Conservation (phyloP, 164 flowering plant species). For the Annona cherimola region DNA sequence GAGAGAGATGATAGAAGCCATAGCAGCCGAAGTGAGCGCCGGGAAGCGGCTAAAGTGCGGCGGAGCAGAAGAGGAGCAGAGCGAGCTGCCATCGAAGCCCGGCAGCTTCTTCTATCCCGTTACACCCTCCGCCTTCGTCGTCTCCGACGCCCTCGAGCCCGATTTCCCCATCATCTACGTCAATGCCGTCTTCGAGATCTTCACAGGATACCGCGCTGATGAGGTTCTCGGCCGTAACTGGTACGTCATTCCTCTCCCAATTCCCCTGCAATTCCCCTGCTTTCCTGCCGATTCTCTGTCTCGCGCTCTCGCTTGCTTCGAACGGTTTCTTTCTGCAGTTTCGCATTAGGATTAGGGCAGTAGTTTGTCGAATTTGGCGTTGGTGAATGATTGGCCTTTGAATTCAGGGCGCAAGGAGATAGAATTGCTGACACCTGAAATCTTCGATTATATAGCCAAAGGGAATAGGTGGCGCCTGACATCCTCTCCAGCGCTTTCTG, state of each 20-base stretch:
- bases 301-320: neutral
- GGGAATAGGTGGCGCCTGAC: too few species aligned
- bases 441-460: too few species aligned
- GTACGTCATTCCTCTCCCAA: constrained; percentile 19
- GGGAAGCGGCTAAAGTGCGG: constrained; percentile 25
- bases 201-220: constrained; percentile 79
- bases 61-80: constrained; percentile 17
- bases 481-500: too few species aligned
- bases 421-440: too few species aligned
- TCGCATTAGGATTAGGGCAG: neutral
- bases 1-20: constrained; percentile 6
- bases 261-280: neutral
- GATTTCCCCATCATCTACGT: constrained; percentile 85
- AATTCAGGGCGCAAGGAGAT: too few species aligned
- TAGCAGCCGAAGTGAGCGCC: neutral
- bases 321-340: neutral
- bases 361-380: too few species aligned
- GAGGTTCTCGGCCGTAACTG: constrained; percentile 89
- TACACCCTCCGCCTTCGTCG: constrained; percentile 63
- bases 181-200: constrained; percentile 64
- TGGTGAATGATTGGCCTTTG: neutral
- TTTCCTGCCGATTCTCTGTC: neutral
- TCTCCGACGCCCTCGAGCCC: constrained; percentile 75
- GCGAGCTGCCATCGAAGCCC: constrained; percentile 28
- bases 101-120: constrained; percentile 44